Percentiles rank a stretch among this genome's conserved stretches.
Conservation (phyloP, 495 filamentous ascomycete genomes). For the Penicillium canescens region DNA sequence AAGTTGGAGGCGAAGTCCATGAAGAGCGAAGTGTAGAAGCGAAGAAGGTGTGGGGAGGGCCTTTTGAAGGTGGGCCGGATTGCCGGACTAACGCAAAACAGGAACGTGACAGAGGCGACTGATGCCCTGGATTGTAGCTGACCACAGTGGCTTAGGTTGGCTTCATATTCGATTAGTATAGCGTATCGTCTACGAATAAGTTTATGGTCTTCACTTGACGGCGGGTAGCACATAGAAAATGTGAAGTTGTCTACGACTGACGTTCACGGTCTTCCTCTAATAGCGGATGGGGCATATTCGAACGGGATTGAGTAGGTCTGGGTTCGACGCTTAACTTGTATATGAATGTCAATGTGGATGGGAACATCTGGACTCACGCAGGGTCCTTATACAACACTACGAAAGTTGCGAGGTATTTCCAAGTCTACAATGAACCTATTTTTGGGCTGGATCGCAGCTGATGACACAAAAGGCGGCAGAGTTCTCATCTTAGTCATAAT, state of each 20-base stretch:
- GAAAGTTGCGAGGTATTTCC: neutral
- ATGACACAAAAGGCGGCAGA: neutral
- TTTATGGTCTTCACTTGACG: too few relatives aligned
- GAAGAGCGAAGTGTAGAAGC: constrained; percentile 37
- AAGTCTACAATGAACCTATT: neutral
- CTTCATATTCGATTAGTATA: neutral
- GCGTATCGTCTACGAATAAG: too few relatives aligned
- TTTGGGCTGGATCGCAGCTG: neutral
- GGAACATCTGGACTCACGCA: neutral
- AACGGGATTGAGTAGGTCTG: neutral
- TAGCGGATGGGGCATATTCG: too few relatives aligned
- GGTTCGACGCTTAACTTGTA: too few relatives aligned
- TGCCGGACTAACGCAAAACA: constrained; percentile 46
- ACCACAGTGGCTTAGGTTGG: too few relatives aligned
- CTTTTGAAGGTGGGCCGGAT: constrained; percentile 48
- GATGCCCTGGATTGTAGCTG: constrained; percentile 3
- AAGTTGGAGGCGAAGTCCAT: constrained; percentile 43
- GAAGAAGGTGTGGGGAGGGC: constrained; percentile 41
- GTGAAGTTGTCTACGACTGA: too few relatives aligned
- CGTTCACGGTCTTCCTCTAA: too few relatives aligned
- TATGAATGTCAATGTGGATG: too few relatives aligned
- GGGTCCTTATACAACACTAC: neutral
- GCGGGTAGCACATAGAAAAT: too few relatives aligned
- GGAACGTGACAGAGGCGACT: constrained; percentile 47
- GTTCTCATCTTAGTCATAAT: neutral